phyloP scores from a whole-genome alignment of 2,329 filamentous ascomycete genomes.

The Calonectria hongkongensis region DNA sequence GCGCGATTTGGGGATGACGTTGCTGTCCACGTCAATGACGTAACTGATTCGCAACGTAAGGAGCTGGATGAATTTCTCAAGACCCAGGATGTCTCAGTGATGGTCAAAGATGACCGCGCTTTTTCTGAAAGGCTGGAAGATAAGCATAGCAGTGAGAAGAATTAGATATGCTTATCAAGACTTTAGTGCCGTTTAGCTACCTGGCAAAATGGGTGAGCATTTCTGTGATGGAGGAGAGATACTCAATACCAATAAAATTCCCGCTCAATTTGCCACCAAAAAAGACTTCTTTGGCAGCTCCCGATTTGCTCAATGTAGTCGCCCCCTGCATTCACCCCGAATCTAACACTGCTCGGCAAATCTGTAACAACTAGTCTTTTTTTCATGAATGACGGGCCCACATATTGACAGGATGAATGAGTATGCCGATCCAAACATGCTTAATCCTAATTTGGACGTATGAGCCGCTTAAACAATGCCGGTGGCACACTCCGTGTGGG shows the following conservation, averaged over 20 bases:
- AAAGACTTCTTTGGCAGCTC: no score
- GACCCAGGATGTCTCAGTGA: slow-evolving; percentile 39
- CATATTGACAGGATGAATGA: background rate
- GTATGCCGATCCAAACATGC: background rate
- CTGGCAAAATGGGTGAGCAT: no score
- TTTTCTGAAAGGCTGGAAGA: slow-evolving; percentile 20
- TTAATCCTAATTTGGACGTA: background rate
- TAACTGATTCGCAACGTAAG: slow-evolving; percentile 57
- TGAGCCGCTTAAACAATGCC: background rate
- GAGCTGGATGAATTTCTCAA: slow-evolving; percentile 52
- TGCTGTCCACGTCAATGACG: slow-evolving; percentile 66
- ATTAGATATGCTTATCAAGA: background rate
- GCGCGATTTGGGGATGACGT: slow-evolving; percentile 68
- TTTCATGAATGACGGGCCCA: no score
- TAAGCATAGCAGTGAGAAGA: background rate
- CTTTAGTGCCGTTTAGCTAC: no score
- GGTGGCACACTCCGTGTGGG: slow-evolving; percentile 40
- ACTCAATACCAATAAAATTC: no score
- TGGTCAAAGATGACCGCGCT: slow-evolving; percentile 20
- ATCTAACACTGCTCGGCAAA: background rate
- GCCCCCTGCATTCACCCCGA: no score
- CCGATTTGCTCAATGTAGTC: no score
- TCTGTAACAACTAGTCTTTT: background rate
- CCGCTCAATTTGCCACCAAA: no score
- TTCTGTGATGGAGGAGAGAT: no score